phyloP scores from a whole-genome alignment of 768 basidiomycete genomes.

The Bullera alba region DNA sequence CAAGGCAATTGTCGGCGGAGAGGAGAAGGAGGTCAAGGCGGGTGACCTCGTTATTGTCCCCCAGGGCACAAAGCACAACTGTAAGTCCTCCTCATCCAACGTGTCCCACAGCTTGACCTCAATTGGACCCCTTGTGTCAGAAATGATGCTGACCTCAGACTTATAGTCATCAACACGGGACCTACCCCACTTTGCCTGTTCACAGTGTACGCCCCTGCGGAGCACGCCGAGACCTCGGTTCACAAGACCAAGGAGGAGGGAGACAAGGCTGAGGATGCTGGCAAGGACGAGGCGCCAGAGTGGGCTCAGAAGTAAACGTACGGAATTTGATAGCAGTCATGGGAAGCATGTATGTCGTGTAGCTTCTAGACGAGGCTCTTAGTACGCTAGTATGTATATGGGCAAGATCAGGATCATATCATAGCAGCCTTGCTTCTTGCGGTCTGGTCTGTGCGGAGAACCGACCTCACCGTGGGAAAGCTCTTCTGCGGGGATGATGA shows the following conservation, averaged over 20 bases:
- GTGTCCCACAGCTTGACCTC: not conserved
- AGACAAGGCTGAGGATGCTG: constrained; percentile 46
- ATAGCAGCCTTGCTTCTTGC: too few species aligned
- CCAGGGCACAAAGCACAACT: constrained; percentile 47
- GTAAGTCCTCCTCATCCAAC: constrained; percentile 16
- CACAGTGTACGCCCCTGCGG: constrained; percentile 45
- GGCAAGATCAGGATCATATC: too few species aligned
- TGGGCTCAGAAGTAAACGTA: constrained; percentile 42
- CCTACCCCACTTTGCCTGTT: constrained; percentile 45
- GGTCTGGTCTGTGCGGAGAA: too few species aligned
- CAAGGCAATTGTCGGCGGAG: constrained; percentile 48
- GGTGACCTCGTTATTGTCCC: constrained; percentile 48
- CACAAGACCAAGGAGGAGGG: constrained; percentile 48
- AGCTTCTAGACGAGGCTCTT: too few species aligned
- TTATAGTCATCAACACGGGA: constrained; percentile 43
- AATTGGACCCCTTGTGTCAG: not conserved
- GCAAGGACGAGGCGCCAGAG: constrained; percentile 47
- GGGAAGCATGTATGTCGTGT: too few species aligned
- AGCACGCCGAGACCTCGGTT: constrained; percentile 44
- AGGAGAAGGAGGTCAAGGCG: constrained; percentile 46
- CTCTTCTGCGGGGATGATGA: too few species aligned
- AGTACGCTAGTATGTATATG: too few species aligned
- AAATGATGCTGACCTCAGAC: not conserved
- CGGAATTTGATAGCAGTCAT: too few species aligned
- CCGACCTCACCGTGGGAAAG: too few species aligned